Percentiles rank a stretch among this genome's conserved stretches.
These are phyloP conservation scores for Corymbia citriodora DNA, from an alignment of 441 rosid genomes.

Conservation along the genomic window DNA sequence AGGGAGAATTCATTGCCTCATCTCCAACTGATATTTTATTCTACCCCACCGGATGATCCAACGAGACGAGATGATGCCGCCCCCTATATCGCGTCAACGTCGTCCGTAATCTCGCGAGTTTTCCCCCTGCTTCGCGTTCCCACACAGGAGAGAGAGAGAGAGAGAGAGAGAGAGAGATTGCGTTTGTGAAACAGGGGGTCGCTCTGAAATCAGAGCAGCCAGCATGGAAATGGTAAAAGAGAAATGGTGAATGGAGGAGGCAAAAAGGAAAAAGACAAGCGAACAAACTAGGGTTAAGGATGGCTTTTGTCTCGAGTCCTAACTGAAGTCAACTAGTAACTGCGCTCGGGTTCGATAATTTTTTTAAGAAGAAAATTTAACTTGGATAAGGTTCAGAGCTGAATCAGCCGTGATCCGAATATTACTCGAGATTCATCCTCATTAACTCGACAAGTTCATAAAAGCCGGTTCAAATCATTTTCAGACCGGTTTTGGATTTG, in stretches of 20 bases:
- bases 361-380: not conserved
- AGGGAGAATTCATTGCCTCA: not conserved
- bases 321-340: not conserved
- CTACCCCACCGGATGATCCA: not conserved
- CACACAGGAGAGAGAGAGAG: not conserved
- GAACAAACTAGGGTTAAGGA: not conserved
- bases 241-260: not conserved
- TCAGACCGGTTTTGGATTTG: fast-evolving
- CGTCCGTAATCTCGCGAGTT: not conserved
- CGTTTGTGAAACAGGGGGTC: not conserved
- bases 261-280: not conserved
- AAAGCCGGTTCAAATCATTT: not conserved
- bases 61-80: not conserved
- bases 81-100: not conserved
- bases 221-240: not conserved
- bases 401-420: fast-evolving
- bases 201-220: not conserved
- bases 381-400: too few species aligned
- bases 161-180: not conserved
- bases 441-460: not conserved
- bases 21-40: not conserved
- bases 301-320: not conserved
- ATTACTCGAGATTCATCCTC: not conserved
- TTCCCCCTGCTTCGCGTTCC: not conserved
- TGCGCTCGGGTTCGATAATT: not conserved